Evolutionary conservation across 352 stramenopile genomes (phyloP), one percentile per base, ranked within the genome.

Genomic region (Phytophthora megakarya): DNA sequence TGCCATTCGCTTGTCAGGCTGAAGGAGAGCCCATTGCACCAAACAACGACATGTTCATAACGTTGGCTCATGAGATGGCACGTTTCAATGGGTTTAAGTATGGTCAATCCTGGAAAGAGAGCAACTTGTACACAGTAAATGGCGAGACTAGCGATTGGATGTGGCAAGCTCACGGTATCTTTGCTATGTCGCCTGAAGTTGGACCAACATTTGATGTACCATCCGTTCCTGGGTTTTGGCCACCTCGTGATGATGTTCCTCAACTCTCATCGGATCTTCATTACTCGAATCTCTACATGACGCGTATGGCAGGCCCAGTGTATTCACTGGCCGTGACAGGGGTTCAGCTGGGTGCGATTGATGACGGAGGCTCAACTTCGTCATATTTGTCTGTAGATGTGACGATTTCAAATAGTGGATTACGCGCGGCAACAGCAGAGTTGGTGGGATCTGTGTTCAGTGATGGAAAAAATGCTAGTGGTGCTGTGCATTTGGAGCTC

Each of bases 121-220:
- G 80, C 70, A 90, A 94, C 21, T 51, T 95, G 64, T 95, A 95
- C 67, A 89, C 84, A 5, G 87, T 95, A 21, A 95, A 95, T 39
- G 87, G 87, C 16, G 87, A 95, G 52, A 92, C 87, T 21, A 95
- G 87, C 60, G 87, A 95, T 65, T 95, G 87, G 87, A 90, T 95
- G 76, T 93, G 85, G 85, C 62, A 80, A 1, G 72, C 52, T 19
- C 87, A 95, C 54, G 80, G 85, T 0, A 93, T 95, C 45, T 93
- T 90, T 21, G 74, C 87, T 47, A 93, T 95, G 78, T 95, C 87
- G 3, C 87, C 87, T 8, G 87, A 95, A 56, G 85, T 93, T 3
- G 87, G 87, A 4, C 87, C 87, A 5, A 48, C 59, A 11, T 93
- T 95, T 54, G 65, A 78, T 1, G 63, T 76, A 0, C 16, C 49